Evolutionary conservation across 2,329 filamentous ascomycete genomes (phyloP).

Genomic region (Penicillium sp.): DNA sequence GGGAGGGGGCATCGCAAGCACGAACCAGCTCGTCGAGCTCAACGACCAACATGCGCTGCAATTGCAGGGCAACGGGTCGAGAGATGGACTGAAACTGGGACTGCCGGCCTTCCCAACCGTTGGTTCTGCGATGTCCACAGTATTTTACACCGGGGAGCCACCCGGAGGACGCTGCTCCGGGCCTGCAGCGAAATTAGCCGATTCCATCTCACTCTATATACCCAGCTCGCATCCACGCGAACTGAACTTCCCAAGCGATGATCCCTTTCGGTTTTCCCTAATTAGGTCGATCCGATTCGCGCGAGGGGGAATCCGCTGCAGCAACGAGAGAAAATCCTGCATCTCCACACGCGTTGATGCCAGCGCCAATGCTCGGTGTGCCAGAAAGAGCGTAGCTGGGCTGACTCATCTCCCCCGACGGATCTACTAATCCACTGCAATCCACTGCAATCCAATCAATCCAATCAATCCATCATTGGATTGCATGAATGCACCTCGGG

Average conservation of each 20-base stretch:
- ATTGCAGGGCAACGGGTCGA: background rate
- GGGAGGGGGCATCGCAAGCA: constrained; percentile 4
- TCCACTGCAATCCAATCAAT: no score
- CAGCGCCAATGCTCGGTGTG: no score
- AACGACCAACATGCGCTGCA: background rate
- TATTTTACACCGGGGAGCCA: constrained; percentile 25
- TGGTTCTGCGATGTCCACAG: constrained; percentile 14
- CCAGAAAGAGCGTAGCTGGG: background rate
- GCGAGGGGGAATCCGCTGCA: background rate
- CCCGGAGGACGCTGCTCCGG: constrained; percentile 33
- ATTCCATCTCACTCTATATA: background rate
- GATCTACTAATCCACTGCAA: no score
- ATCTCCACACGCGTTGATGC: no score
- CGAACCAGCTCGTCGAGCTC: background rate
- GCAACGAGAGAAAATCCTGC: constrained; percentile 1
- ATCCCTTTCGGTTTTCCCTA: constrained; percentile 14
- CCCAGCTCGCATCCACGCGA: constrained; percentile 6
- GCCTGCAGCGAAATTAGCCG: constrained; percentile 17
- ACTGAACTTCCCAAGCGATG: background rate
- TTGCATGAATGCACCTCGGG: no score
- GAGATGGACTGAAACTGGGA: constrained; percentile 1
- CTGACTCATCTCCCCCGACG: background rate
- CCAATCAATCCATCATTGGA: background rate
- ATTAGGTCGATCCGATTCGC: constrained; percentile 12
- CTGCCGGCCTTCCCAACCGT: constrained; percentile 8